Base-by-base conservation (phyloP, 106 monocot species). In the Platanthera zijinensis region DNA sequence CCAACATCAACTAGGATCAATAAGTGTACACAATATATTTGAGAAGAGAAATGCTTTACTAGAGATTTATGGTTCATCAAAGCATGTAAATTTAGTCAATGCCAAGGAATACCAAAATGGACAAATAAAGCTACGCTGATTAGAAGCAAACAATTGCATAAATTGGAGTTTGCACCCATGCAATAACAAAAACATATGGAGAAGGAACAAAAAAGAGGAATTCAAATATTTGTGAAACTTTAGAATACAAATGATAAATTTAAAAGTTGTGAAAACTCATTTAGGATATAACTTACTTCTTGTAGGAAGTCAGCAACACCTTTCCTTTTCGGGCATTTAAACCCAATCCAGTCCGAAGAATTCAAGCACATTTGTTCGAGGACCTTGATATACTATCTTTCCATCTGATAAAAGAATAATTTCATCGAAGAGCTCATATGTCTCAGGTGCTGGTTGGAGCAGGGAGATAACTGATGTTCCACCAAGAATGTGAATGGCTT, bases 361-460 rank as follows among this genome's bases (percentile, higher is more conserved):
- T 54, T 68, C 82, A 67, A 86, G 73, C 10, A 84, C 82, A 51
- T 82, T 39, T 74, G 84, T 80, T 5, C 86, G 79, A 28, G 89
- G 86, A 57, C 89, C 89, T 50, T 89, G 86, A 74, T 89, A 89
- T 39, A 89, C 84, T 28, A 89, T 74, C 57, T 80, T 70, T 28
- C 86, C 89, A 57, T 89, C 86, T 19, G 89, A 84, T 39, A 89
- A 74, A 50, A 89, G 80, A 63, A 89, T 81, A 46, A 89, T 82
- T 51, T 89, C 89, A 45, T 89, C 89, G 52, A 89, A 89, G 14
- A 89, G 80, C 45, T 89, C 82, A 53, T 80, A 89, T 18, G 89
- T 89, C 77, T 89, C 89, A 6, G 89, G 89, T 68, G 86, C 89
- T 47, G 89, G 89, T 63, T 89, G 89, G 30, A 89, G 89, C 70